Evolutionary conservation across 306 rosid genomes (phyloP).

Genomic region (Fragaria ananassa): DNA sequence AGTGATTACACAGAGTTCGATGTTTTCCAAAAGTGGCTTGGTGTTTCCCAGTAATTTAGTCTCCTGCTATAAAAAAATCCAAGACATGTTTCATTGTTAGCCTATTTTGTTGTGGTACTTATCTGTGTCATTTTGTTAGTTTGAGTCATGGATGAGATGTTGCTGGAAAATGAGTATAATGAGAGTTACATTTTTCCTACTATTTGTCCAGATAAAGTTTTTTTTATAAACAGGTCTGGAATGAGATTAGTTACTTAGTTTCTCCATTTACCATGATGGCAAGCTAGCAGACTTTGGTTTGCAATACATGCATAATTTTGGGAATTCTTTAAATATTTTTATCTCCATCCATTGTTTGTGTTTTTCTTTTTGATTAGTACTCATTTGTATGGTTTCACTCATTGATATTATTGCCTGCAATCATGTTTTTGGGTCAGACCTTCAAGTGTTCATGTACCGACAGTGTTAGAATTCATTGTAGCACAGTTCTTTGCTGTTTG

Average conservation of each 20-base stretch:
- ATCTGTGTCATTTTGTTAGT: conserved; percentile 24
- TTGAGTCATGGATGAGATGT: conserved; percentile 26
- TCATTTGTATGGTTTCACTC: background rate
- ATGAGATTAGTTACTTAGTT: conserved; percentile 18
- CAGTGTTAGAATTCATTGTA: background rate
- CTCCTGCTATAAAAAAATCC: background rate
- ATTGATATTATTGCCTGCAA: background rate
- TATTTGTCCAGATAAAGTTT: conserved; percentile 5
- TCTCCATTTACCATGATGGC: conserved; percentile 5
- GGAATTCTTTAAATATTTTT: background rate
- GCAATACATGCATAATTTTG: conserved; percentile 14
- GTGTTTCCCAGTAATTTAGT: conserved; percentile 61
- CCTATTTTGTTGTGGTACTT: conserved; percentile 23
- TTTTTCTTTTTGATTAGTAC: background rate
- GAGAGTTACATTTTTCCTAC: background rate
- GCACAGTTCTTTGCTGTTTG: background rate
- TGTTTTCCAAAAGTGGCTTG: conserved; percentile 73
- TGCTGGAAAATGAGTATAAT: conserved; percentile 23
- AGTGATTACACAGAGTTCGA: conserved; percentile 81
- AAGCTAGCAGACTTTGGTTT: conserved; percentile 7
- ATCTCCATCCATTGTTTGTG: background rate
- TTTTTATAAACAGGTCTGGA: conserved; percentile 12
- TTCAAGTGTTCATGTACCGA: background rate
- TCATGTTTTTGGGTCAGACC: background rate
- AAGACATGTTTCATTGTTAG: conserved; percentile 29